Evolutionary conservation across 2,329 filamentous ascomycete genomes (phyloP).

Genomic region (Nannizziopsis barbatae): DNA sequence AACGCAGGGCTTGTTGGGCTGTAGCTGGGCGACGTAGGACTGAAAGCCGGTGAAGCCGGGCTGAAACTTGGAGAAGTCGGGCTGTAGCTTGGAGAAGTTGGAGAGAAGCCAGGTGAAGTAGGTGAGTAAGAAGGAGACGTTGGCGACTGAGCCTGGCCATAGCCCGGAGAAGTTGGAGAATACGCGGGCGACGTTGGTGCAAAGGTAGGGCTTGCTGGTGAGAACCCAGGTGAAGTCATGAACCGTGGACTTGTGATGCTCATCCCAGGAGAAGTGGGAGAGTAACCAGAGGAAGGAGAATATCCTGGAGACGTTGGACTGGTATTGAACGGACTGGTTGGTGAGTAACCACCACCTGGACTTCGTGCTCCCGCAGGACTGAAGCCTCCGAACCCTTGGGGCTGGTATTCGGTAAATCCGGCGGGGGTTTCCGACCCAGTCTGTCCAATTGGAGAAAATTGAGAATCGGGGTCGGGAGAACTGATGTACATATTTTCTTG

Average conservation of each 20-base stretch:
- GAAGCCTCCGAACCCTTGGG: slow-evolving; percentile 53
- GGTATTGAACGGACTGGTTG: slow-evolving; percentile 65
- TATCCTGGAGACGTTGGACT: slow-evolving; percentile 59
- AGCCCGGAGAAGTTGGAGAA: slow-evolving; percentile 34
- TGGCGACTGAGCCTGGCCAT: slow-evolving; percentile 59
- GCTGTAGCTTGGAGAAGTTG: slow-evolving; percentile 51
- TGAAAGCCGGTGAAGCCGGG: slow-evolving; percentile 41
- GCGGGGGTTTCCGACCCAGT: slow-evolving; percentile 51
- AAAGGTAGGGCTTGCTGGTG: slow-evolving; percentile 44
- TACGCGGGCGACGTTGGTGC: slow-evolving; percentile 54
- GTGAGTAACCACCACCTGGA: slow-evolving; percentile 49
- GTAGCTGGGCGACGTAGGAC: slow-evolving; percentile 49
- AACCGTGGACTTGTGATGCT: slow-evolving; percentile 47
- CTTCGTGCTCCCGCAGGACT: slow-evolving; percentile 60
- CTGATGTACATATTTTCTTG: slow-evolving; percentile 51
- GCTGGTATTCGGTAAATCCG: slow-evolving; percentile 55
- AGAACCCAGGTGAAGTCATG: slow-evolving; percentile 44
- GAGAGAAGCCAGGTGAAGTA: slow-evolving; percentile 46
- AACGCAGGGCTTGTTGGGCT: slow-evolving; percentile 44
- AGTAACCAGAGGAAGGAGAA: slow-evolving; percentile 55
- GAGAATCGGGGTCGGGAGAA: slow-evolving; percentile 50
- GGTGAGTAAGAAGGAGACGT: slow-evolving; percentile 44
- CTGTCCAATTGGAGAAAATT: slow-evolving; percentile 64
- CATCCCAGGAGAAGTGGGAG: slow-evolving; percentile 62
- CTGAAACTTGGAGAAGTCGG: slow-evolving; percentile 49